These are phyloP conservation scores for Albifimbria verrucaria DNA, from an alignment of 2,329 filamentous ascomycete genomes.

Conservation along the genomic window DNA sequence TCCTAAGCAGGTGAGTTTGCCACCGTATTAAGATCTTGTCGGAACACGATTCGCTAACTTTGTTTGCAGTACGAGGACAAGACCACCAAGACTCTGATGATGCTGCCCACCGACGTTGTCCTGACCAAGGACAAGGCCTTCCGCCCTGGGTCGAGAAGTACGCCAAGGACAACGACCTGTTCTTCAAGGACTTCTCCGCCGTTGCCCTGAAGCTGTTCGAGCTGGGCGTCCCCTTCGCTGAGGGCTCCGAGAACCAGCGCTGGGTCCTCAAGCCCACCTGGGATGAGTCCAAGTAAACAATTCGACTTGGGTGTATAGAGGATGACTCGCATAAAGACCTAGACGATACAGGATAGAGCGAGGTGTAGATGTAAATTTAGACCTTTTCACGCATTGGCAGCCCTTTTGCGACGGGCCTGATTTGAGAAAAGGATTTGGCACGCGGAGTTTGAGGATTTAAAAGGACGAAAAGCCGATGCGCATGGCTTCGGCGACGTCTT, in stretches of 20 bases:
- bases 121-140: slow-evolving; percentile 87
- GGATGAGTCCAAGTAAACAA: slow-evolving; percentile 25
- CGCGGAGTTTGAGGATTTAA: background rate
- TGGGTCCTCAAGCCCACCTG: slow-evolving; percentile 62
- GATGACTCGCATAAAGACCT: background rate
- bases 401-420: background rate
- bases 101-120: slow-evolving; percentile 90
- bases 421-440: background rate
- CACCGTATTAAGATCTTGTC: background rate
- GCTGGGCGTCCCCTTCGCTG: slow-evolving; percentile 85
- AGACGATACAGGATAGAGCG: background rate
- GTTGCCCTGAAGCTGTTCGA: slow-evolving; percentile 84
- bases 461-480: background rate
- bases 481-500: background rate
- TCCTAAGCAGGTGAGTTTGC: slow-evolving; percentile 59
- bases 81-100: slow-evolving; percentile 86
- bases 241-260: slow-evolving; percentile 51
- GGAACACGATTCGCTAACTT: background rate
- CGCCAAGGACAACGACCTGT: slow-evolving; percentile 83
- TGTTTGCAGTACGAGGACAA: slow-evolving; percentile 75
- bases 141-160: slow-evolving; percentile 78
- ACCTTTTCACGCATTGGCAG: background rate
- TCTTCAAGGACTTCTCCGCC: slow-evolving; percentile 89
- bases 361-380: background rate
- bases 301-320: background rate